A percentile compares a stretch with the other conserved stretches of the same genome.
Conservation (phyloP, 345 rosid genomes). For the Camelina hispida region DNA sequence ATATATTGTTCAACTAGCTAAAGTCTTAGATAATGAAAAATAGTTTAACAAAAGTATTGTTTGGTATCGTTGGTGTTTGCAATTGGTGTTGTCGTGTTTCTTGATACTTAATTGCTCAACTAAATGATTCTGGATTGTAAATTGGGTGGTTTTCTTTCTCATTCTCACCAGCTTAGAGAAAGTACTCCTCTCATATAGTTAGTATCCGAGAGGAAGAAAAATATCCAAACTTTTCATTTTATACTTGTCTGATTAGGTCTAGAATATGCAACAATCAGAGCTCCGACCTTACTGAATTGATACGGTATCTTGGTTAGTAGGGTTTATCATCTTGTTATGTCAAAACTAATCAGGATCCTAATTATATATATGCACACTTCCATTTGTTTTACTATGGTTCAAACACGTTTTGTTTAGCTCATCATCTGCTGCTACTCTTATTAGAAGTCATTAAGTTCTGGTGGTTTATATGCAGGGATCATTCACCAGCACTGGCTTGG, state of each 20-base stretch:
- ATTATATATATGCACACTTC: background rate
- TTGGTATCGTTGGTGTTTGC: constrained; percentile 22
- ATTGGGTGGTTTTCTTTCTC: background rate
- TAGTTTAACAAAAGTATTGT: background rate
- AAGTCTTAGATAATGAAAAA: background rate
- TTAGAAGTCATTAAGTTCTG: background rate
- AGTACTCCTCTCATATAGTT: constrained; percentile 1
- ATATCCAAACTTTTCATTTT: background rate
- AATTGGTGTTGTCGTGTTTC: constrained; percentile 3
- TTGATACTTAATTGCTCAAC: constrained; percentile 3
- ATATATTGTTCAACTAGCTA: background rate
- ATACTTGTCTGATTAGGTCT: constrained; percentile 12
- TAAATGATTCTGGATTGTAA: background rate
- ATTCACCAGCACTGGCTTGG: constrained; percentile 88
- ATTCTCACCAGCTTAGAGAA: constrained; percentile 3
- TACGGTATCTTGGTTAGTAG: background rate
- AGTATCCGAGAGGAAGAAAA: background rate
- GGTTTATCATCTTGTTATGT: background rate
- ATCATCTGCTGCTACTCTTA: background rate
- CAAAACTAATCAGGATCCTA: background rate
- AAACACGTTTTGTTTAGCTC: background rate
- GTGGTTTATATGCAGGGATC: constrained; percentile 64
- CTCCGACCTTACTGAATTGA: background rate
- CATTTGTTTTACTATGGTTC: background rate
- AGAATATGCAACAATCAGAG: background rate